Percentiles rank a stretch among this genome's conserved stretches.
phyloP scores from a whole-genome alignment of 345 rosid genomes.

The Draba incana region DNA sequence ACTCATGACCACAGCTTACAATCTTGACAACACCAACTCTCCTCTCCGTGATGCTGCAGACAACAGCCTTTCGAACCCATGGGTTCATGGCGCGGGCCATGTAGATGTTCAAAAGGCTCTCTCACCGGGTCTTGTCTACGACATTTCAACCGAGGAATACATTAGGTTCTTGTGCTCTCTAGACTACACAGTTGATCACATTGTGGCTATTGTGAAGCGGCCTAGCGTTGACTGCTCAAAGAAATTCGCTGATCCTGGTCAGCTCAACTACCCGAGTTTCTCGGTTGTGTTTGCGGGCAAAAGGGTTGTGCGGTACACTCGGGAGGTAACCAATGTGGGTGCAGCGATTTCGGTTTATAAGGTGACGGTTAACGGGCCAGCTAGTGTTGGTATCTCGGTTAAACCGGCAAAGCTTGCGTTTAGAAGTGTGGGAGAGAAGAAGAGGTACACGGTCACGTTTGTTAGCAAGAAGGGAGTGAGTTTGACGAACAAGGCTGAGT shows the following conservation, averaged over 20 bases:
- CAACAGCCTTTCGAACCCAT: constrained; percentile 61
- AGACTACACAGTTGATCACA: constrained; percentile 60
- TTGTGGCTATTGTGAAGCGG: constrained; percentile 65
- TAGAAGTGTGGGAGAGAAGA: constrained; percentile 65
- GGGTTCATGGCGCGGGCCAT: constrained; percentile 83
- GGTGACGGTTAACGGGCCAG: constrained; percentile 51
- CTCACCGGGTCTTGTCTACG: constrained; percentile 83
- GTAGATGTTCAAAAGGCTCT: constrained; percentile 83
- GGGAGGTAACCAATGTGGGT: constrained; percentile 85
- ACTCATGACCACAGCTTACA: constrained; percentile 79
- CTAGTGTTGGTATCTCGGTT: constrained; percentile 57
- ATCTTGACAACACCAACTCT: constrained; percentile 65
- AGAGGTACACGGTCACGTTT: constrained; percentile 72
- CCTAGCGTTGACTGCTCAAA: constrained; percentile 59
- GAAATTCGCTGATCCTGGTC: constrained; percentile 72
- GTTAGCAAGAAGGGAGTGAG: constrained; percentile 55
- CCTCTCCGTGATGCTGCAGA: constrained; percentile 68
- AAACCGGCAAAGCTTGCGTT: constrained; percentile 64
- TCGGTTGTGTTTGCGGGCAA: constrained; percentile 68
- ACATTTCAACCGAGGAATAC: constrained; percentile 68
- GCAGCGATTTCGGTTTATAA: constrained; percentile 57
- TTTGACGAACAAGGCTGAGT: constrained; percentile 49
- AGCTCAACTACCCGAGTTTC: constrained; percentile 89
- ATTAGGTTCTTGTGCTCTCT: constrained; percentile 75
- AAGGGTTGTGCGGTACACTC: constrained; percentile 72